Evolutionary conservation across 176 grass and related monocot species (phyloP), one percentile per base, ranked within the genome.

Genomic region (Bothriochloa decipiens): DNA sequence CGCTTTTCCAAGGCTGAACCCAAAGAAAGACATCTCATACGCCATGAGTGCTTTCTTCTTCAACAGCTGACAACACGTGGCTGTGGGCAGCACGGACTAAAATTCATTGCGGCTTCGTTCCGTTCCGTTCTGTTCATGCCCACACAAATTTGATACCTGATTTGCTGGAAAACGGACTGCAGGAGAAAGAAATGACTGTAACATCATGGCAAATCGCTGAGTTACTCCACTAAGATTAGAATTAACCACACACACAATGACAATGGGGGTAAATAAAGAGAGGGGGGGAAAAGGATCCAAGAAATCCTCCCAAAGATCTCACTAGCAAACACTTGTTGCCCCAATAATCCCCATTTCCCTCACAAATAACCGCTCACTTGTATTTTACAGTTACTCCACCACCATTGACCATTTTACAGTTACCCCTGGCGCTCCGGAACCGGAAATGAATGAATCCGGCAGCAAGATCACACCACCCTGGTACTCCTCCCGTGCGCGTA

Each of bases 401-500:
- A 47, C 69, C 39, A 49, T 46, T 46, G 1, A 6, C 52, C 8
- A 25, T 22, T 62, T 29, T 65, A 37, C 77, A 46, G 22, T 50
- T n/a, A 42, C 13, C 35, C 27, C 45, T 11, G 57, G 8, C 39
- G 5, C 18, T 5, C 32, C 26, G 11, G 11, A 17, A 49, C 18
- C 26, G 20, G 53, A 53, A 50, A 52, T 52, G 49, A 55, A 55
- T 55, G 20, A n/a, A 58, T 58, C 55, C 55, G 55, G 58, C 58
- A 25, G 58, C 58, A 2, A 26, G 58, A 23, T 90, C 58, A 90
- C 37, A 70, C 84, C 3, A 90, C 74, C 8, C 61, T 41, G 41
- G 84, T 67, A 69, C 75, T 76, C 76, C 85, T 72, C 64, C 80
- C 89, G 53, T 83, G 81, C 53, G 50, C 53, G 23, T 60, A 82